A percentile compares a stretch with the other conserved stretches of the same genome.
Conservation (phyloP, 2,329 filamentous ascomycete species). For the Neofusicoccum cordaticola region DNA sequence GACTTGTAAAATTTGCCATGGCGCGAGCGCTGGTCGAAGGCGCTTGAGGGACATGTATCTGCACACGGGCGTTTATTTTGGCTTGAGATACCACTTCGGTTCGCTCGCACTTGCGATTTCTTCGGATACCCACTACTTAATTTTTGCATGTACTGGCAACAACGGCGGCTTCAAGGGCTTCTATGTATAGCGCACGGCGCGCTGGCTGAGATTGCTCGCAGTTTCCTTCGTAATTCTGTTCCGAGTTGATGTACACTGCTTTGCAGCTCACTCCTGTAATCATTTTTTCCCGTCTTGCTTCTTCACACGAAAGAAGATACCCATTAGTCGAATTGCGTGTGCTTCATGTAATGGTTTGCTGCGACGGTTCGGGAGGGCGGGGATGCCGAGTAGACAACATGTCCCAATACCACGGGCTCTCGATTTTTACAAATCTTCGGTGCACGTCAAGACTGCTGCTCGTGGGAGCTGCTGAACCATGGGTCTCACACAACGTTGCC, state of each 20-base stretch:
- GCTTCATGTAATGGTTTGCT: constrained; percentile 10
- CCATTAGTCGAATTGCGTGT: not conserved
- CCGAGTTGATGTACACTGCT: constrained; percentile 7
- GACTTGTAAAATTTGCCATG: constrained; percentile 15
- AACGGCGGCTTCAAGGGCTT: constrained; percentile 5
- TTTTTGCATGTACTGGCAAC: constrained; percentile 15
- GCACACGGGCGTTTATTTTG: constrained; percentile 15
- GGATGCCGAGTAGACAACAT: constrained; percentile 3
- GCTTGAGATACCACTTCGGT: constrained; percentile 14
- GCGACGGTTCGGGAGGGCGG: not conserved
- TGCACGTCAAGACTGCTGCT: not conserved
- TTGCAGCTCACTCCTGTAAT: constrained; percentile 5
- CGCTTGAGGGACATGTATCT: constrained; percentile 15
- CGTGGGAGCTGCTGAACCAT: constrained; percentile 1
- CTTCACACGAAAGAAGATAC: constrained; percentile 15
- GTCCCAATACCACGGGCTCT: not conserved
- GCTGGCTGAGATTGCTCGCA: constrained; percentile 8
- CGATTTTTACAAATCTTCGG: constrained; percentile 7
- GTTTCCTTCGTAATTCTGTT: constrained; percentile 3
- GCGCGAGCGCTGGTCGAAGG: constrained; percentile 15
- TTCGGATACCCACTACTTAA: constrained; percentile 16
- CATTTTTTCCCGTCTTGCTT: not conserved
- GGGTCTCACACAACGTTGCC: constrained; percentile 9
- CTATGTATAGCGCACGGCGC: constrained; percentile 8
- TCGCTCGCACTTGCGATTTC: constrained; percentile 8